Base-by-base conservation (phyloP, 768 basidiomycete species). In the Phylloporus sp. region DNA sequence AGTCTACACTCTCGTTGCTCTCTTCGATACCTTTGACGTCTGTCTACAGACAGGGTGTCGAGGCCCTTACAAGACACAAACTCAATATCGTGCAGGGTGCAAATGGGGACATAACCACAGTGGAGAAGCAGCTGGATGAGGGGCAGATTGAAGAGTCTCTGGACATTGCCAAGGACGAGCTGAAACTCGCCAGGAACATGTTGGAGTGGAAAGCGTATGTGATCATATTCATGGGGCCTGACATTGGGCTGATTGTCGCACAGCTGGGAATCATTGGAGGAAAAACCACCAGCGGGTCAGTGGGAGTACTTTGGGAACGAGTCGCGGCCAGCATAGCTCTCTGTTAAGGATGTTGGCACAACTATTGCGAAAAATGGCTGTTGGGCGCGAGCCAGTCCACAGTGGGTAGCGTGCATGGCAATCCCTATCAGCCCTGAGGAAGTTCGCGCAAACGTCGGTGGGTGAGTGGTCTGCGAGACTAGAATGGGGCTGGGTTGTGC, bases 161-260 rank as follows among this genome's bases (percentile, higher is more conserved):
- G 60, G 79, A 82, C 58, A 82, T 90, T 69, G 95, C 94, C 11
- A 72, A 83, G 59, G 88, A 88, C 63, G 95, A 98, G 70, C 74
- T 91, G 50, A 75, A 73, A 49, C 75, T 97, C 34, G 89, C 78
- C 5, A 74, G 74, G 28, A 89, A 89, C 72, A 89, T 97, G 86
- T 64, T 86, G n/a, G 87, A 94, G 65, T 98, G 92, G 93, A 95
- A 95, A 74, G 81, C 89, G 95, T 97, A 69, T 69, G 93, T 86
- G 47, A 47, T 26, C 44, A 36, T 55, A 5, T 42, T 27, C 12
- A 11, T 44, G 35, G 53, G 32, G 49, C 52, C 7, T 31, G 36
- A 31, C 28, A 44, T 13, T 28, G 38, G 36, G 52, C 47, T 55
- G 39, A 57, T 27, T 28, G 5, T 55, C 4, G 20, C 52, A 40